phyloP scores from a whole-genome alignment of 495 filamentous ascomycete species.

The Lasiosphaeria hispida region DNA sequence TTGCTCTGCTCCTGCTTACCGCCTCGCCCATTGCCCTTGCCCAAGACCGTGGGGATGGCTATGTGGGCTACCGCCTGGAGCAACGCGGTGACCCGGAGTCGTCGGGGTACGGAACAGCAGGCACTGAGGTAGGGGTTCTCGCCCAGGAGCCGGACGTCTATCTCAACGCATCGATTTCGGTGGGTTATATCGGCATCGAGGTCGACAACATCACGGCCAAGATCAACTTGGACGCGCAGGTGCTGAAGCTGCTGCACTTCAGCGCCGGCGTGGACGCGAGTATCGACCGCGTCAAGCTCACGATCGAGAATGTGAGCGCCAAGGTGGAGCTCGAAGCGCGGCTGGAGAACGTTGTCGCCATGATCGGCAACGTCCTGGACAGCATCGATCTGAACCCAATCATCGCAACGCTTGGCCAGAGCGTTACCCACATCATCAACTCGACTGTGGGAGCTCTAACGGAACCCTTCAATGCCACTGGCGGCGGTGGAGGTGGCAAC shows the following conservation, averaged over 20 bases:
- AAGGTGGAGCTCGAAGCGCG: conserved; percentile 56
- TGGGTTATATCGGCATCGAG: conserved; percentile 51
- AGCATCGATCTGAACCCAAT: conserved; percentile 59
- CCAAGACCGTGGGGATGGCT: conserved; percentile 34
- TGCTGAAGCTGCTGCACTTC: conserved; percentile 54
- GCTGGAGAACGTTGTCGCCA: conserved; percentile 53
- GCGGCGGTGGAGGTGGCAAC: conserved; percentile 8
- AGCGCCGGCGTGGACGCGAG: conserved; percentile 55
- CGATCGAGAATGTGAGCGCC: conserved; percentile 55
- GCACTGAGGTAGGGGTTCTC: conserved; percentile 42
- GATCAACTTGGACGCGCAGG: conserved; percentile 57
- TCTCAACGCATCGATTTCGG: conserved; percentile 53
- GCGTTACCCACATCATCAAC: conserved; percentile 47
- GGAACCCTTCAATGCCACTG: conserved; percentile 13
- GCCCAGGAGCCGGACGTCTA: conserved; percentile 52
- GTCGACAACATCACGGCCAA: conserved; percentile 59
- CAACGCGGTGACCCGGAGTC: conserved; percentile 47
- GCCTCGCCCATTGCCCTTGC: conserved; percentile 4
- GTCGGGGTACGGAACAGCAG: conserved; percentile 49
- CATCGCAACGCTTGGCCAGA: conserved; percentile 50
- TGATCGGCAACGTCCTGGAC: conserved; percentile 51
- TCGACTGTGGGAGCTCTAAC: conserved; percentile 37
- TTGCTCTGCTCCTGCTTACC: conserved; percentile 28
- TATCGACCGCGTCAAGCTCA: conserved; percentile 51
- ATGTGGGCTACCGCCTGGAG: conserved; percentile 54